Percentiles rank a stretch among this genome's conserved stretches.
Conservation (phyloP, 495 filamentous ascomycete genomes). For the Platismatia glauca region DNA sequence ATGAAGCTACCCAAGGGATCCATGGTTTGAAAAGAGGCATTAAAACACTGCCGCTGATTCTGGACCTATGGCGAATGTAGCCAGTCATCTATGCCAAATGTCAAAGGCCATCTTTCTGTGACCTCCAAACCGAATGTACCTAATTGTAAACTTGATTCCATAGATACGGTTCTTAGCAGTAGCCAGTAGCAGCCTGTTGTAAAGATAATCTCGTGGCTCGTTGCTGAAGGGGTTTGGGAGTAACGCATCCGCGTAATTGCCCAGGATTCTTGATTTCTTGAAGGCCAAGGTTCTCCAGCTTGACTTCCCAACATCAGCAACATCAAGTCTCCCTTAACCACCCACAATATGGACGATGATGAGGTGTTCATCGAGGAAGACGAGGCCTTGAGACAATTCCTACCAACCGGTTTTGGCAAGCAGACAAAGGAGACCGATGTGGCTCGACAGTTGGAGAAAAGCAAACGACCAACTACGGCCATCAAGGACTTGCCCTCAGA, state of each 20-base stretch:
- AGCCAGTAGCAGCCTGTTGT: no score
- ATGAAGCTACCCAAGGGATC: not conserved
- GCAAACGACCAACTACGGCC: conserved; percentile 45
- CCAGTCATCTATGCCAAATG: not conserved
- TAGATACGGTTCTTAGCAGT: no score
- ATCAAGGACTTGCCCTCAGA: conserved; percentile 26
- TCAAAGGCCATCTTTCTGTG: not conserved
- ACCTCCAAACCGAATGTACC: no score
- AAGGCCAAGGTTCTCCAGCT: not conserved
- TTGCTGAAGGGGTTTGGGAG: no score
- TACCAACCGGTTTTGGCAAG: conserved; percentile 83
- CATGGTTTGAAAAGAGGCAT: not conserved
- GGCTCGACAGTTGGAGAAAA: conserved; percentile 66
- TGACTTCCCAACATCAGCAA: not conserved
- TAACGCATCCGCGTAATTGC: no score
- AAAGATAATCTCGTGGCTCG: no score
- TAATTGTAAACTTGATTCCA: no score
- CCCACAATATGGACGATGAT: conserved; percentile 46
- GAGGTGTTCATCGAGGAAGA: conserved; percentile 54
- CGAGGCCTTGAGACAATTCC: conserved; percentile 71
- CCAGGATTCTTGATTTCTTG: no score
- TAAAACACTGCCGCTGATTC: not conserved
- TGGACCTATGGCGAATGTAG: not conserved
- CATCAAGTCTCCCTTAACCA: not conserved
- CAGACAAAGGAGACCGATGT: conserved; percentile 64